Evolutionary conservation across 2,329 filamentous ascomycete genomes (phyloP), one percentile per base, ranked within the genome.

Genomic region (Blumeria graminis): DNA sequence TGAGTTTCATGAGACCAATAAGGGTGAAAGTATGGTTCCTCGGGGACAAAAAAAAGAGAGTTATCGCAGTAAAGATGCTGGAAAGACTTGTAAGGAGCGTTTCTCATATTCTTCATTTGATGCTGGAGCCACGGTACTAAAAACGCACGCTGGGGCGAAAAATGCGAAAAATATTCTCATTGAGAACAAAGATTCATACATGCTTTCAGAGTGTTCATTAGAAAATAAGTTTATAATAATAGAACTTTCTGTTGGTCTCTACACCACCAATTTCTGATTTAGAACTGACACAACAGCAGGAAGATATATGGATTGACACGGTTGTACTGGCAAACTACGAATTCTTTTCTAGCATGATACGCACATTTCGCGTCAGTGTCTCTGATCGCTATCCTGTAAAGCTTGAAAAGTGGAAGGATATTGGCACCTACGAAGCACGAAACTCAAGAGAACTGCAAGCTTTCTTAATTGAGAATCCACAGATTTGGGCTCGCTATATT

Each of bases 81-180:
- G 92, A 7, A 94, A 86, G 68, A 98, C 92, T 0, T 95, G 90
- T 75, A 96, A 96, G 69, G 92, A 96, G 69, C 77, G 92, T 48
- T 95, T 94, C 69, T 96, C 94, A 56, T 98, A 94, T 69, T 88
- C 92, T 6, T 96, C 90, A 0, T 96, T 96, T 65, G 92, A 98
- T 68, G 94, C 88, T 59, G 92, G 92, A 10, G 92, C 92, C 11
- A 95, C 87, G 0, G 80, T 96, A 33, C 74, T 94, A 59, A 96
- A 96, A 71, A 86, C 86, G 1, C 94, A 93, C 65, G 74, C 78
- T 3, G 82, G 89, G 60, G 84, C 86, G 56, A 93, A 92, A 68
- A 93, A 92, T 60, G 76, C 88, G 14, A 93, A 88, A 58, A 82
- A 89, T 13, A 83, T 98, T 13, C 71, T 98, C 45, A 81, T 94